Evolutionary conservation across 192 early-diverging fungal species (phyloP).

Genomic region (Coemansia sp.): DNA sequence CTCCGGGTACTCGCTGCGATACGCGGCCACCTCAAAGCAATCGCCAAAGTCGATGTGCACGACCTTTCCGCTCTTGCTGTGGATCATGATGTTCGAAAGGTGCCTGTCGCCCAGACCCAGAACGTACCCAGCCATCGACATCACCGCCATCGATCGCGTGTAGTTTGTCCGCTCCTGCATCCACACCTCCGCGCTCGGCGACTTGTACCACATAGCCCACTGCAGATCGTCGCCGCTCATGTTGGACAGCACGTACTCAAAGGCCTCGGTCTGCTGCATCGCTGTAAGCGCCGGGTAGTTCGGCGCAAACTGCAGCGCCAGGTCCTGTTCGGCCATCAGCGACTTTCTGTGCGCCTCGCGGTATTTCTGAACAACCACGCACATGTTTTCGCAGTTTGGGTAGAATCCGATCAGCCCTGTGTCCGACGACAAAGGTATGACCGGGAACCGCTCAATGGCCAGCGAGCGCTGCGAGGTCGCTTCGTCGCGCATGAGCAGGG

Average conservation of each 20-base stretch:
- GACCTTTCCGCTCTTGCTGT: slow-evolving; percentile 83
- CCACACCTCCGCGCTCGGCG: slow-evolving; percentile 95
- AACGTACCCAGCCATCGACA: slow-evolving; percentile 99
- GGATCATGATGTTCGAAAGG: slow-evolving; percentile 93
- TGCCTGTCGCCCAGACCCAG: slow-evolving; percentile 96
- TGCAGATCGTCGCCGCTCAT: slow-evolving; percentile 91
- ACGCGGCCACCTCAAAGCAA: slow-evolving; percentile 95
- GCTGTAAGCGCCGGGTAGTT: slow-evolving; percentile 85
- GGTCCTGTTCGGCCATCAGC: slow-evolving; percentile 83
- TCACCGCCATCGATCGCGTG: slow-evolving; percentile 89
- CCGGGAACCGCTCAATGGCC: slow-evolving; percentile 85
- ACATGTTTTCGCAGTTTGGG: slow-evolving; percentile 84
- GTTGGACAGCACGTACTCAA: slow-evolving; percentile 86
- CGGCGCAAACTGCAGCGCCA: slow-evolving; percentile 84
- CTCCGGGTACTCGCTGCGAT: slow-evolving; percentile 92
- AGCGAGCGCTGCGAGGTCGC: slow-evolving; percentile 91
- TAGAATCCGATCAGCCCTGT: slow-evolving; percentile 95
- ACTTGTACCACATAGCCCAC: slow-evolving; percentile 91
- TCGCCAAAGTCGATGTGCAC: slow-evolving; percentile 98
- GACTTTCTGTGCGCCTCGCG: slow-evolving; percentile 76
- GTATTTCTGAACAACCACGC: slow-evolving; percentile 82
- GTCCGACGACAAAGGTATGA: slow-evolving; percentile 91
- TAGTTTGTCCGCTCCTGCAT: slow-evolving; percentile 92
- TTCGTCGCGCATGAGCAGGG: slow-evolving; percentile 72
- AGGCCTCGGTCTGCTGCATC: slow-evolving; percentile 93